Evolutionary conservation across 768 basidiomycete genomes (phyloP).

Genomic region (Leccinum incarnatum): DNA sequence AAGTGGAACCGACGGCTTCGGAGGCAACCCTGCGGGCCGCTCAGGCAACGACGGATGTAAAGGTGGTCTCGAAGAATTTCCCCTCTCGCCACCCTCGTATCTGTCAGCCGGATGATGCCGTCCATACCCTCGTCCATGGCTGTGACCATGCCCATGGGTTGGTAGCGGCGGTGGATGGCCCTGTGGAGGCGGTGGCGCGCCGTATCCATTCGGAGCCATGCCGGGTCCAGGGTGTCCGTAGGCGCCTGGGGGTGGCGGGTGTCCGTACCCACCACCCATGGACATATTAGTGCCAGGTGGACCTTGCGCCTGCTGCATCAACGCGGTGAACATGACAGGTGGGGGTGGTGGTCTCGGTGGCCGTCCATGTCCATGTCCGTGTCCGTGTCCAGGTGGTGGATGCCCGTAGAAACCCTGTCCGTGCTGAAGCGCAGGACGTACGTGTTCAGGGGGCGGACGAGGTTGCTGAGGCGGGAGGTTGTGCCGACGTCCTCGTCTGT

Average conservation of each 20-base stretch:
- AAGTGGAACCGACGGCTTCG: conserved; percentile 16
- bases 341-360: conserved; percentile 22
- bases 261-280: conserved; percentile 14
- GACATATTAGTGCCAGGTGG: conserved; percentile 9
- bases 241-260: conserved; percentile 7
- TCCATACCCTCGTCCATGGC: conserved; percentile 7
- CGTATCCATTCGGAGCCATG: conserved; percentile 17
- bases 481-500: conserved; percentile 64
- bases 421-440: conserved; percentile 33
- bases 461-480: conserved; percentile 27
- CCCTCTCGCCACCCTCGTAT: conserved; percentile 14
- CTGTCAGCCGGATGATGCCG: conserved; percentile 16
- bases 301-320: conserved; percentile 28
- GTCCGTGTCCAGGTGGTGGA: conserved; percentile 32
- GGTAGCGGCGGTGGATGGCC: conserved; percentile 20
- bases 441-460: conserved; percentile 30
- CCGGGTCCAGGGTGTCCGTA: conserved; percentile 15
- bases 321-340: conserved; percentile 27
- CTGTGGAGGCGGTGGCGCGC: conserved; percentile 9
- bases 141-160: conserved; percentile 9
- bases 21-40: conserved; percentile 20
- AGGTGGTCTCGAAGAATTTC: conserved; percentile 1
- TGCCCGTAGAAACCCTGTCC: conserved; percentile 28
- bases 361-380: conserved; percentile 27
- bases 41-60: conserved; percentile 21